Evolutionary conservation across 2,329 filamentous ascomycete species (phyloP).

Genomic region (Aspergillus tubingensis): DNA sequence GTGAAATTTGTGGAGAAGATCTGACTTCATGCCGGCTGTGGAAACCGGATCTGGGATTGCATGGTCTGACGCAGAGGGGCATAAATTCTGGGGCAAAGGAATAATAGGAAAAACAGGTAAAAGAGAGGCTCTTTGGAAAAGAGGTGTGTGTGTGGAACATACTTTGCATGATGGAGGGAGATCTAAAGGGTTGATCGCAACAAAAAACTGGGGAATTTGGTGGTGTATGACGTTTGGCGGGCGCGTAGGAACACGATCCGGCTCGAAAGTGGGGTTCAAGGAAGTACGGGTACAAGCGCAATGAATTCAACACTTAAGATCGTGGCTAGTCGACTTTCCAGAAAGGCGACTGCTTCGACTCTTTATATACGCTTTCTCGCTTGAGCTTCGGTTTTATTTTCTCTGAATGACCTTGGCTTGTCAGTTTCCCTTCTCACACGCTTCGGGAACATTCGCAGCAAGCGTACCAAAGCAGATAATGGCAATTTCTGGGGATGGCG

Average conservation of each 20-base stretch:
- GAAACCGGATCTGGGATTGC: constrained; percentile 1
- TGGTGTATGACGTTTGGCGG: constrained; percentile 12
- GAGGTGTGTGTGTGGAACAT: constrained; percentile 17
- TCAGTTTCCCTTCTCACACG: constrained; percentile 13
- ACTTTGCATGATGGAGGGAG: constrained; percentile 38
- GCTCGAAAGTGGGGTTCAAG: not conserved
- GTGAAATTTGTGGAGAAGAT: constrained; percentile 16
- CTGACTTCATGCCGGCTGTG: constrained; percentile 11
- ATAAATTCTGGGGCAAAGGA: not conserved
- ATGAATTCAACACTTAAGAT: no score
- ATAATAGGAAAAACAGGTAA: not conserved
- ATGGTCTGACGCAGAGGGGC: not conserved
- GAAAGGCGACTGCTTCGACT: not conserved
- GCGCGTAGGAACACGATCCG: constrained; percentile 4
- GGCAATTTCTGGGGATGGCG: constrained; percentile 6
- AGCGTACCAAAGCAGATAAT: constrained; percentile 11
- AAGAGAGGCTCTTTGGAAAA: not conserved
- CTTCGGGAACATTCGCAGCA: constrained; percentile 7
- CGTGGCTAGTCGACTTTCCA: not conserved
- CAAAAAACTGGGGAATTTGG: constrained; percentile 4
- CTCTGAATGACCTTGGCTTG: constrained; percentile 1
- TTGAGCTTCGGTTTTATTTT: not conserved
- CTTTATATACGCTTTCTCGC: constrained; percentile 13
- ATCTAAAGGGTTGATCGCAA: constrained; percentile 16
- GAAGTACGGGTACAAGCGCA: not conserved